Base-by-base conservation (phyloP, 257 asterid genomes). In the Gentiana dahurica region DNA sequence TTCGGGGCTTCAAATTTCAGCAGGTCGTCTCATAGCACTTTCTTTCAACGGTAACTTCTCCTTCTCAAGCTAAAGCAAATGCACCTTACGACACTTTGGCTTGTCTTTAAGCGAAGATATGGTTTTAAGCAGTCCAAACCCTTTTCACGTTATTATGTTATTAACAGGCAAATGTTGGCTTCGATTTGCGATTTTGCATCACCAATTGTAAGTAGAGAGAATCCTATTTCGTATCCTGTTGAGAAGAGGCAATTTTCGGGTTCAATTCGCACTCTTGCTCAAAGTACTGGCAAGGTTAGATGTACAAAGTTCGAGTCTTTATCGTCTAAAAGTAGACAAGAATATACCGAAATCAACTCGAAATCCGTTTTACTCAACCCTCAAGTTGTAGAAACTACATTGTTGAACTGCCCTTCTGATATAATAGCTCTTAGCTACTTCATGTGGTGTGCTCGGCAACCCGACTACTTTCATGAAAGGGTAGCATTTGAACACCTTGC, bases 381-480 rank as follows among this genome's bases (percentile, higher is more conserved):
- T 53, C 80, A 69, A 62, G 54, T 47, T 57, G 96, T 87, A 62
- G 77, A 67, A 34, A 62, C 65, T 49, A 74, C 83, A 55, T 50
- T 87, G 43, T 73, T 43, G 13, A 74, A 63, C 56, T 81, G 92
- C 68, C 71, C 74, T 53, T 84, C 85, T 52, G 96, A 87, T 71
- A 61, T 87, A 55, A 56, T 70, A 61, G 75, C 92, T 69, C 79
- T 87, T 36, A 75, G 67, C 43, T 74, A 68, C 55, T 87, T 84
- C 72, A 57, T 84, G 48, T 81, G 94, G 89, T 79, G 86, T 69
- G 95, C 95, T 8, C 77, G 78, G 49, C 88, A 78, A 50, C 87
- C 79, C 24, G 62, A 84, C 66, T 87, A 77, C 59, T 87, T 84
- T 55, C 94, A 87, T 48, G 86, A 79, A 35, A 82, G 69, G 49